Conservation (phyloP, 768 basidiomycete species). For the Asterophora parasitica region DNA sequence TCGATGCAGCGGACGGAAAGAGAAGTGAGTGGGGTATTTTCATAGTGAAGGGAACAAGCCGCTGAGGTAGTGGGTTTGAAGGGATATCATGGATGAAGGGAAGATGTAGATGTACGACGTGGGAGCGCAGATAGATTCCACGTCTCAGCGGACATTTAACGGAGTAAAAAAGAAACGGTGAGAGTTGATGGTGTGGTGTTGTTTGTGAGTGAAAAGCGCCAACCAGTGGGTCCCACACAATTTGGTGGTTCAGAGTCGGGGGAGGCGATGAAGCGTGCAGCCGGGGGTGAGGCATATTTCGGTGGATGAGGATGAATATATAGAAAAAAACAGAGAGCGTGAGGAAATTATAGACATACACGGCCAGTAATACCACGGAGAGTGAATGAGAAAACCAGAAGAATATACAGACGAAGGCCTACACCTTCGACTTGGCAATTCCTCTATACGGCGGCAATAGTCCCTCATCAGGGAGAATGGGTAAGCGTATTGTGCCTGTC, state of each 20-base stretch:
- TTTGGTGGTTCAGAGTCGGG: not conserved
- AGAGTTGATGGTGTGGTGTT: too few relatives aligned
- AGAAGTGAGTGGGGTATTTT: not conserved
- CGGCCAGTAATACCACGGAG: not conserved
- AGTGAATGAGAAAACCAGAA: not conserved
- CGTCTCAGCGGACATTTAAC: too few relatives aligned
- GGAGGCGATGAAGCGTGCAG: not conserved
- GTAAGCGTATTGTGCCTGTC: constrained; percentile 40
- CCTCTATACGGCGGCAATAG: constrained; percentile 31
- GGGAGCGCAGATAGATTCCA: constrained; percentile 1
- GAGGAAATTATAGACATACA: constrained; percentile 10
- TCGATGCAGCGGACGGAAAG: not conserved
- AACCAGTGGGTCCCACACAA: too few relatives aligned
- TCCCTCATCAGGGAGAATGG: constrained; percentile 41
- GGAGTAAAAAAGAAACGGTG: too few relatives aligned
- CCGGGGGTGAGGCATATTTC: not conserved
- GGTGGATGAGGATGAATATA: not conserved
- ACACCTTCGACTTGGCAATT: constrained; percentile 13
- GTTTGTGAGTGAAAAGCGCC: too few relatives aligned
- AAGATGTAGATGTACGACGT: not conserved
- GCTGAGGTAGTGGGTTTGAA: not conserved
- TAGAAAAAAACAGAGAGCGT: not conserved
- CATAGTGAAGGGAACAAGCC: not conserved
- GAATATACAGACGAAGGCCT: not conserved
- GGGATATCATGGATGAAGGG: too few relatives aligned